Percentiles rank a stretch among this genome's conserved stretches.
Conservation (phyloP, 495 filamentous ascomycete genomes). For the Hamigera avellanea region DNA sequence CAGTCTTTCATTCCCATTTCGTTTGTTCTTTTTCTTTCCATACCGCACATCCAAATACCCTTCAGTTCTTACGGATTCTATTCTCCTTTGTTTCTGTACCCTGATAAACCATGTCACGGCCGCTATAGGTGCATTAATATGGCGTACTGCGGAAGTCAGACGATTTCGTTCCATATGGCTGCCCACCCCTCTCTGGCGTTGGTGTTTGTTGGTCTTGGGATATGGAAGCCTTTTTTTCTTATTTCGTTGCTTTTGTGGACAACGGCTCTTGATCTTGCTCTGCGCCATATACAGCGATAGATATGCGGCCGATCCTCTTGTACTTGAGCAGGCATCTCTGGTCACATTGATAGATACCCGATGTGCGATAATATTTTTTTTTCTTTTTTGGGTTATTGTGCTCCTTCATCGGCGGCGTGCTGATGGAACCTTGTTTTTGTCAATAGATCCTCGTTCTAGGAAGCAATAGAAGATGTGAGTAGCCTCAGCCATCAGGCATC, state of each 20-base stretch:
- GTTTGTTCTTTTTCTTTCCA: background rate
- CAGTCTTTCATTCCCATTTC: background rate
- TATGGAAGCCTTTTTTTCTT: slow-evolving; percentile 1
- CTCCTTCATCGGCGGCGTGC: too few species aligned
- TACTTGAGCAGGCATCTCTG: slow-evolving; percentile 1
- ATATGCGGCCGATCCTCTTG: too few species aligned
- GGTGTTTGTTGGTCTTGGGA: too few species aligned
- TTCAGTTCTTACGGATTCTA: background rate
- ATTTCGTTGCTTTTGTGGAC: slow-evolving; percentile 1
- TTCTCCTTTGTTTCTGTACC: background rate
- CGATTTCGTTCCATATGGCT: slow-evolving; percentile 1
- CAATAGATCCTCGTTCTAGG: too few species aligned
- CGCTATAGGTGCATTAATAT: background rate
- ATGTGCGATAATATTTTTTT: slow-evolving; percentile 6
- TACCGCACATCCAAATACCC: background rate
- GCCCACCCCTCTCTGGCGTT: too few species aligned
- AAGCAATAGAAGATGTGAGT: too few species aligned
- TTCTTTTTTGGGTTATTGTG: slow-evolving; percentile 1
- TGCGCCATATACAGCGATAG: too few species aligned
- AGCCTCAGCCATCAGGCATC: too few species aligned
- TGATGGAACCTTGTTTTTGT: too few species aligned
- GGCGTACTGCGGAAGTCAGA: too few species aligned
- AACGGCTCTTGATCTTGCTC: too few species aligned
- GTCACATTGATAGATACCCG: slow-evolving; percentile 17
- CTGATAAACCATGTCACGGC: background rate